Evolutionary conservation across 2,329 filamentous ascomycete genomes (phyloP), one percentile per base, ranked within the genome.

Genomic region (Trichoderma brevicompactum): DNA sequence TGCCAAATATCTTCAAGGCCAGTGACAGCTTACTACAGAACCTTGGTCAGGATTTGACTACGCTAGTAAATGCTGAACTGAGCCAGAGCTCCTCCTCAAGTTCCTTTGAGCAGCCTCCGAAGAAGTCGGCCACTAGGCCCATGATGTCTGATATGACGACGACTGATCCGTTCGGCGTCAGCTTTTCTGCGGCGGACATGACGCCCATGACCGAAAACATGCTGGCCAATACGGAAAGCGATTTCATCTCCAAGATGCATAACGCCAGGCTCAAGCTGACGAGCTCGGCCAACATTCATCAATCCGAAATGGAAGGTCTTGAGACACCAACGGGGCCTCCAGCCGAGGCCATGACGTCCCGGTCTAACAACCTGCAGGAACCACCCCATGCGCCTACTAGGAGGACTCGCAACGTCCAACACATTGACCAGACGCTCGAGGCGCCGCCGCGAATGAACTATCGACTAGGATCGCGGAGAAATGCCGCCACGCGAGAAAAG

Each of bases 1-100:
- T 95, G 9, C 85, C 89, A 32, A 97, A 96, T 72, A 91, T 97
- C 68, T 99, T 97, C 80, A 92, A 89, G 74, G 80, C 90, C 71
- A 92, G 85, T 67, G 84, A 87, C 19, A 67, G 74, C 7, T 74
- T 87, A 41, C 69, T 83, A 40, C 81, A 82, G 44, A 81, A 82
- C 56, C 81, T 87, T 63, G 81, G 82, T 55, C 73, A 60, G 70
- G 74, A 74, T 66, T 72, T 66, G 50, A 69, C 71, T 17, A 68
- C 69, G n/a, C n/a, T 41, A 12, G 34, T 63, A 34, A 53, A 50
- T 17, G 41, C 59, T 34, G 79, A 81, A 68, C 79, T 81, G 49
- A 76, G 71, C 49, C 79, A 81, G 49, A 76, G 71, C 48, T 69
- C 70, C 23, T 55, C 73, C 15, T 65, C 74, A 5, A 78, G 77